Base-by-base conservation (phyloP, 75 land plant genomes). In the Ceratopteris richardii region DNA sequence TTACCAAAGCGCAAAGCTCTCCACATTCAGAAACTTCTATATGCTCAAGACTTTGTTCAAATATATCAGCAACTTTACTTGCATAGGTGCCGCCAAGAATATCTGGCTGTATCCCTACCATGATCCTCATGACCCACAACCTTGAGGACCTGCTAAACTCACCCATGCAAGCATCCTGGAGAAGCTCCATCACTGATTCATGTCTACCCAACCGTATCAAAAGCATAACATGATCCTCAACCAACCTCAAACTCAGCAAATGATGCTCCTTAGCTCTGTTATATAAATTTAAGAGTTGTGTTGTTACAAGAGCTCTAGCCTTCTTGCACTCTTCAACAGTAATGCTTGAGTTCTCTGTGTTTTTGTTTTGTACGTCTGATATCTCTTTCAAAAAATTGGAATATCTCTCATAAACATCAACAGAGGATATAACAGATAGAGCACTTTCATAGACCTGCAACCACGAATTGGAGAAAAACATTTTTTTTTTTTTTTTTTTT, bases 381-480 rank as follows among this genome's bases (percentile, higher is more conserved):
- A 60, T 47, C 7, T 75, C 74, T 50, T 57, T 46, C 64, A 75
- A 69, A 57, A 91, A 87, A 44, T 62, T 71, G 19, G 68, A 63
- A 62, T 87, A 91, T 9, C 66, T 62, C 11, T 76, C 66, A 63
- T 79, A 87, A 79, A 91, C 77, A 22, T 33, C 52, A 1, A 66
- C 70, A 43, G 93, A 79, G 22, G 88, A 76, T 43, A 80, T 29
- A 52, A 24, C 9, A 13, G 63, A 28, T 42, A 91, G 31, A 28
- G 81, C 97, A 31, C 84, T 85, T 64, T 91, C 93, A 67, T 87
- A 91, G 42, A 87, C 84, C 97, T 91, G 67, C 14, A 57, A 37
- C 29, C 28, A 44, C 3, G 37, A 33, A 62, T 12, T n/a, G n/a
- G n/a, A n/a, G n/a, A n/a, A n/a, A n/a, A n/a, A n/a, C n/a, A n/a